Evolutionary conservation across 1,139 yeast species (phyloP).

Genomic region (Diutina neorugosa): DNA sequence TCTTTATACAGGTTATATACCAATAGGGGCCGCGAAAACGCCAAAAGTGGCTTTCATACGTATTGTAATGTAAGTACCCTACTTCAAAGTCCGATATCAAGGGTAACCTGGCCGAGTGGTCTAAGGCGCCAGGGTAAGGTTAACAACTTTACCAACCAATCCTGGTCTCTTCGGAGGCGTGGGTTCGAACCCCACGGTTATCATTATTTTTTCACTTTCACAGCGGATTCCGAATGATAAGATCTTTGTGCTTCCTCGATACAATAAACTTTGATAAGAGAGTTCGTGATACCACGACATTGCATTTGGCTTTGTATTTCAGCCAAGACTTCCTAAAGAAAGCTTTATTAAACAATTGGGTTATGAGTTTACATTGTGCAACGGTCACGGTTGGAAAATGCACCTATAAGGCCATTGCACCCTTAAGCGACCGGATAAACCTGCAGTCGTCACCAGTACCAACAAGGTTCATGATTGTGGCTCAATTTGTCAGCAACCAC

Average conservation of each 20-base stretch:
- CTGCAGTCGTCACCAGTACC: neutral
- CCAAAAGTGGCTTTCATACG: too few relatives aligned
- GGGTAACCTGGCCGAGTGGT: slow-evolving; percentile 4
- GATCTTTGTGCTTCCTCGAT: neutral
- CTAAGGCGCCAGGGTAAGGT: slow-evolving; percentile 4
- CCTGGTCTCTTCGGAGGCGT: slow-evolving; percentile 4
- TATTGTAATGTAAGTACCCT: too few relatives aligned
- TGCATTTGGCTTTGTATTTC: too few relatives aligned
- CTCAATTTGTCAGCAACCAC: neutral
- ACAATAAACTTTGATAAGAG: neutral
- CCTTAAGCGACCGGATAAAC: neutral
- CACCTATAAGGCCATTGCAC: neutral
- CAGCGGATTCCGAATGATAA: neutral
- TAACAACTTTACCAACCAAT: neutral
- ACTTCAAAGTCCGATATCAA: neutral
- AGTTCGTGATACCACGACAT: neutral
- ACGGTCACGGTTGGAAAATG: neutral
- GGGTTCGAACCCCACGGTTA: slow-evolving; percentile 3
- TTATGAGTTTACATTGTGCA: too few relatives aligned
- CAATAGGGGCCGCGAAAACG: too few relatives aligned
- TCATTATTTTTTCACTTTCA: neutral
- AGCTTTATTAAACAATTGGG: too few relatives aligned
- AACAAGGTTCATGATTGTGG: neutral
- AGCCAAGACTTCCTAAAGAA: too few relatives aligned
- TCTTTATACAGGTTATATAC: too few relatives aligned